Evolutionary conservation across 2,329 filamentous ascomycete species (phyloP).

Genomic region (Didymella arachidicola): DNA sequence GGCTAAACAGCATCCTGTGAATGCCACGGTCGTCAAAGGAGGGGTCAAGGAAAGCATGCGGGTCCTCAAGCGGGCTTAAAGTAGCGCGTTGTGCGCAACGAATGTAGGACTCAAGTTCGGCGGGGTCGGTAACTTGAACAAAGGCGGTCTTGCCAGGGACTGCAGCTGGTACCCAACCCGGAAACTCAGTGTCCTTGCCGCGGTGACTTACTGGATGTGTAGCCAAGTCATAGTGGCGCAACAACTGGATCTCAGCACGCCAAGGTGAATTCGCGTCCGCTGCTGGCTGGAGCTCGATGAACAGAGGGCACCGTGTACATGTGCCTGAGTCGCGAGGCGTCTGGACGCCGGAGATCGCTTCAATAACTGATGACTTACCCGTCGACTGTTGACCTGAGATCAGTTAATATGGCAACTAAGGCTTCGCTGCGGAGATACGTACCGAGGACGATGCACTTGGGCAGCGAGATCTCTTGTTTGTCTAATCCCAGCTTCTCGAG

Average conservation of each 20-base stretch:
- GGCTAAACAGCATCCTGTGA: constrained; percentile 73
- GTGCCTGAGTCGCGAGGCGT: constrained; percentile 75
- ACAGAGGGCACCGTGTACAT: constrained; percentile 82
- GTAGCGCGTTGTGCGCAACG: constrained; percentile 79
- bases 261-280: constrained; percentile 59
- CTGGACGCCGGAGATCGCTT: constrained; percentile 66
- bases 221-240: constrained; percentile 68
- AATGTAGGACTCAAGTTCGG: constrained; percentile 71
- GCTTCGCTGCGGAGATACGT: neutral
- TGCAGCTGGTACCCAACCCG: constrained; percentile 67
- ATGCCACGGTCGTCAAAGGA: neutral
- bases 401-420: neutral
- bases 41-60: constrained; percentile 49
- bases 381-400: constrained; percentile 73
- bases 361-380: constrained; percentile 74
- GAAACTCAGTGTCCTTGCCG: constrained; percentile 59
- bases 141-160: constrained; percentile 62
- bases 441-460: constrained; percentile 83
- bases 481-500: constrained; percentile 77
- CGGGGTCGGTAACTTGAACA: constrained; percentile 66
- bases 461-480: constrained; percentile 70
- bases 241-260: constrained; percentile 72
- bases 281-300: constrained; percentile 73
- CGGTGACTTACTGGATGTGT: constrained; percentile 42
- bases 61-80: constrained; percentile 69